Evolutionary conservation across 208 protist genomes (phyloP).

Genomic region (Endotrypanum monterogeii): DNA sequence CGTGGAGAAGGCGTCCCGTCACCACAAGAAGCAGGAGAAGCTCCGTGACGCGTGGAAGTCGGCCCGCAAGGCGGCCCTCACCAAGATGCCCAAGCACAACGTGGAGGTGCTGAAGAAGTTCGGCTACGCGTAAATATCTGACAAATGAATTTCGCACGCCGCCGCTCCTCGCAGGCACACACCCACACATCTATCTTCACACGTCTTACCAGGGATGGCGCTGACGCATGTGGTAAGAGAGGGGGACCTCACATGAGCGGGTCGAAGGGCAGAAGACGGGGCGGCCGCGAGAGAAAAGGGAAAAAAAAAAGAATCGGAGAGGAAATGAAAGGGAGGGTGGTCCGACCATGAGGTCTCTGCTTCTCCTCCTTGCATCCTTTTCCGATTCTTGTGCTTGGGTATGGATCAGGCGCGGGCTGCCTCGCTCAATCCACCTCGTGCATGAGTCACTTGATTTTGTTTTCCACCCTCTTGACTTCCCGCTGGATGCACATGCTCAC

Average conservation of each 20-base stretch:
- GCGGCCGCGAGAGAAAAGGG: no score
- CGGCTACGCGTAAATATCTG: slow-evolving; percentile 14
- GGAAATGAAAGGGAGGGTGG: neutral
- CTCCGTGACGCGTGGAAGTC: slow-evolving; percentile 66
- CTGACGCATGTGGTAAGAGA: neutral
- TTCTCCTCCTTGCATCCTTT: neutral
- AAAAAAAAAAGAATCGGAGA: no score
- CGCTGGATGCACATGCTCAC: neutral
- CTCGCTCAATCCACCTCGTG: neutral
- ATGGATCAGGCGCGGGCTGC: neutral
- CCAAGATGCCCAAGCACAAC: slow-evolving; percentile 86
- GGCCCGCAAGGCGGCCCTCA: slow-evolving; percentile 72
- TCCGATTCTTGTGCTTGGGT: neutral
- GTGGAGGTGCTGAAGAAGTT: slow-evolving; percentile 91
- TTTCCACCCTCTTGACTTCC: neutral
- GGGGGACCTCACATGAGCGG: no score
- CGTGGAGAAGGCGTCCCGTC: slow-evolving; percentile 67
- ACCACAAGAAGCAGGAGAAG: slow-evolving; percentile 76
- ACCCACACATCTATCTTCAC: neutral
- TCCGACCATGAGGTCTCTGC: neutral
- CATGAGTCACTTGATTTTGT: neutral
- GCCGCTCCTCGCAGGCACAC: neutral
- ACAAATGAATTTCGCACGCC: neutral
- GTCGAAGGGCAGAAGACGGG: neutral
- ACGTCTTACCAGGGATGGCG: neutral